Evolutionary conservation across 345 rosid species (phyloP).

Genomic region (Eucalyptus marginata): DNA sequence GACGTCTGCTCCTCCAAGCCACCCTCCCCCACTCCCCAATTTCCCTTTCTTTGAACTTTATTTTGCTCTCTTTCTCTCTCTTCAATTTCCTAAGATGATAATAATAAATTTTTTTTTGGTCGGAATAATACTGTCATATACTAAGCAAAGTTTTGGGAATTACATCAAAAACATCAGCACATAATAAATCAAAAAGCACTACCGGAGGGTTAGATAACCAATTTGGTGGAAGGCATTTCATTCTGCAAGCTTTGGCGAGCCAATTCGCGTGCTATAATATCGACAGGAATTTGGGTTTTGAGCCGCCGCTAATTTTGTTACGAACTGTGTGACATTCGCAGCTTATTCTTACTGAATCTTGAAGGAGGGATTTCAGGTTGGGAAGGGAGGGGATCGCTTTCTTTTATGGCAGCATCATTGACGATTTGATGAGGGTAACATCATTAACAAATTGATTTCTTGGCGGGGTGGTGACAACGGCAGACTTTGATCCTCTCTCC

Average conservation of each 20-base stretch:
- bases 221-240: too few species aligned
- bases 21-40: not conserved
- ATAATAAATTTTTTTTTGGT: too few species aligned
- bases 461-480: not conserved
- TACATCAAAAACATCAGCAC: too few species aligned
- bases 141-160: too few species aligned
- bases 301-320: too few species aligned
- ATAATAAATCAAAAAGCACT: too few species aligned
- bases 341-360: not conserved
- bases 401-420: not conserved
- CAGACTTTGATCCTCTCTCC: not conserved
- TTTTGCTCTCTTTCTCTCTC: not conserved
- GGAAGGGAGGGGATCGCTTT: not conserved
- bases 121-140: too few species aligned
- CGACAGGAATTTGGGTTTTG: not conserved
- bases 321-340: not conserved
- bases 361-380: not conserved
- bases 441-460: not conserved
- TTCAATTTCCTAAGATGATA: too few species aligned
- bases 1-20: not conserved
- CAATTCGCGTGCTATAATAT: too few species aligned
- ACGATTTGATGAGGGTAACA: not conserved
- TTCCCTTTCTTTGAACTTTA: not conserved
- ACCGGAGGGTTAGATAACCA: too few species aligned
- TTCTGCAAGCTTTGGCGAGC: too few species aligned